Conservation (phyloP, 441 rosid species). For the Brassica balearica region DNA sequence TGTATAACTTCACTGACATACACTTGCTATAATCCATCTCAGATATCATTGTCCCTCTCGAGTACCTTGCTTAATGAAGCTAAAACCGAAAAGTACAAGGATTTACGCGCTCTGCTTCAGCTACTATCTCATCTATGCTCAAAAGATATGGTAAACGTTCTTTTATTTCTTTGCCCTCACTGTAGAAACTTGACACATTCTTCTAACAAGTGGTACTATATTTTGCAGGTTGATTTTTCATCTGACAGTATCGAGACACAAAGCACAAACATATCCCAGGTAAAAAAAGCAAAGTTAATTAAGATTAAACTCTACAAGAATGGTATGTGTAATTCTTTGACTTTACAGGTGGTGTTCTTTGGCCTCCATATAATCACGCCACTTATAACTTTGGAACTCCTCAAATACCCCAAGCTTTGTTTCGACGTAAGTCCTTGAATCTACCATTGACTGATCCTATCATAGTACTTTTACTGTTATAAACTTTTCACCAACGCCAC, state of each 20-base stretch:
- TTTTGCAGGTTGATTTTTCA: constrained; percentile 88
- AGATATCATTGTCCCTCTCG: constrained; percentile 82
- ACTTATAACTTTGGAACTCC: constrained; percentile 85
- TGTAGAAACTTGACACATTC: neutral
- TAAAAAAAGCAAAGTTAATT: constrained; percentile 42
- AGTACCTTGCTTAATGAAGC: constrained; percentile 86
- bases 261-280: constrained; percentile 86
- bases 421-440: constrained; percentile 74
- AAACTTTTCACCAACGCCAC: constrained; percentile 18
- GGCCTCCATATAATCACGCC: constrained; percentile 96
- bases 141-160: constrained; percentile 79
- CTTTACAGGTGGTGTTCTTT: constrained; percentile 85
- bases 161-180: neutral
- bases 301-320: constrained; percentile 32
- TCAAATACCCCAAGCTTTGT: constrained; percentile 98
- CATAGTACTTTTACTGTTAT: constrained; percentile 16
- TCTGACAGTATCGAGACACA: constrained; percentile 73
- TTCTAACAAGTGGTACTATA: constrained; percentile 26
- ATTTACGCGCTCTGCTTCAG: constrained; percentile 95
- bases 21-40: constrained; percentile 26
- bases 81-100: constrained; percentile 85
- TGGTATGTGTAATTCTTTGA: constrained; percentile 46
- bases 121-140: constrained; percentile 94
- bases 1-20: constrained; percentile 18
- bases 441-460: constrained; percentile 27